Base-by-base conservation (phyloP, 1,139 yeast genomes). In the Geotrichum bryndzae region DNA sequence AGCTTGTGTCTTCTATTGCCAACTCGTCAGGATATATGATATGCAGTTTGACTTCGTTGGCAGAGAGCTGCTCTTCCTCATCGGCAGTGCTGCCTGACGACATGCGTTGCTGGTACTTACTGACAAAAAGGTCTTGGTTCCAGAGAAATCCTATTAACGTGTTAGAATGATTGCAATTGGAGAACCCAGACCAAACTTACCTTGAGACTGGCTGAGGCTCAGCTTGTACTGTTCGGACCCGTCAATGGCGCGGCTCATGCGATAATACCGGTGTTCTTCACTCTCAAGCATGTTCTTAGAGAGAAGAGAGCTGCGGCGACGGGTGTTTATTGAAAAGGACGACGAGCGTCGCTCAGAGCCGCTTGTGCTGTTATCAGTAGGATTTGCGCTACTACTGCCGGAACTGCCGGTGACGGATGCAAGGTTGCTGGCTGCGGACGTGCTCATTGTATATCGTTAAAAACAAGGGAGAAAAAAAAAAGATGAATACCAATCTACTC, bases 91-190 rank as follows among this genome's bases (percentile, higher is more conserved):
- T 15, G 57, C 51, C 27, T 50, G 54, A 2, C 35, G 53, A 52
- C 15, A 27, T 11, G 27, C 31, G 31, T 10, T 58, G 60, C 23
- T 54, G 60, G 51, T 53, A 58, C 51, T 58, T 58, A 23, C 57
- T 38, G 22, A 51, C 58, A 51, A 60, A 60, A 48, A 56, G 52
- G 27, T 60, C 62, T 33, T 60, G 62, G 33, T 60, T 60, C 62
- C 62, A 60, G 15, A 60, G 27, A 54, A 60, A 60, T 11, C 62
- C 59, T 56, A 13, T 22, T 18, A 18, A 18, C 18, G 18, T 18
- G 18, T 18, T 22, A 51, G 27, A 51, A 29, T 27, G 13, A 27
- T 27, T 6, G 31, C 31, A 27, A 27, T 27, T 7, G 31, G n/a
- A 52, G n/a, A 11, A 10, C 10, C 27, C 5, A 7, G 2, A 10